Evolutionary conservation across 2,329 filamentous ascomycete species (phyloP), one percentile per base, ranked within the genome.

Genomic region (Amauroascus niger): DNA sequence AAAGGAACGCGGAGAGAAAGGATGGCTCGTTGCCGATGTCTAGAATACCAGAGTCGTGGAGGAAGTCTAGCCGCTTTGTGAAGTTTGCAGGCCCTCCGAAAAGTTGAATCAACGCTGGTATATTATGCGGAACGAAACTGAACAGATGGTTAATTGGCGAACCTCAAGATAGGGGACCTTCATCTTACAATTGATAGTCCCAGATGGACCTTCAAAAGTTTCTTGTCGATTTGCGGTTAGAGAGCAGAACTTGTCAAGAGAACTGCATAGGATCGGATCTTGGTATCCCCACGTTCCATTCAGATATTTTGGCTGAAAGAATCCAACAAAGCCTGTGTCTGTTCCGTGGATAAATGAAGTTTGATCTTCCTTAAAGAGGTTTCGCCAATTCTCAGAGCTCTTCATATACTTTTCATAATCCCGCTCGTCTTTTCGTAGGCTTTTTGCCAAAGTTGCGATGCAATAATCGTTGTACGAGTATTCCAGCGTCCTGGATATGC

Each of bases 401-500:
- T 66, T 66, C 1, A 80, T 65, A 58, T 87, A 89, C 60, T 78
- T 83, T 11, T 47, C 33, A 49, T 78, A 72, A 22, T 75, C 71
- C 47, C 86, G 84, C n/a, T 30, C 26, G 0, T 64, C 68, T 2
- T 71, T 70, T 1, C 79, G 79, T 37, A 86, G 64, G 0, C 69
- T 73, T 8, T 74, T 73, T 0, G 84, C 83, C 53, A 88, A 78
- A 45, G 80, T 73, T 0, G 81, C 74, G 53, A 87, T 82, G 58
- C 79, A 81, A 61, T 81, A 90, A 68, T 89, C 86, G 58, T 89
- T 81, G 67, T 89, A 89, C 6, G 83, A 80, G 64, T 90, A 90
- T 65, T 89, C 86, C 0, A 89, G 77, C 0, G 85, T 88, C 6
- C 86, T 76, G 1, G 82, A 87, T 24, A 89, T 78, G 57, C 79